Evolutionary conservation across 2,329 filamentous ascomycete genomes (phyloP), one percentile per base, ranked within the genome.

Genomic region (Coniochaeta sp.): DNA sequence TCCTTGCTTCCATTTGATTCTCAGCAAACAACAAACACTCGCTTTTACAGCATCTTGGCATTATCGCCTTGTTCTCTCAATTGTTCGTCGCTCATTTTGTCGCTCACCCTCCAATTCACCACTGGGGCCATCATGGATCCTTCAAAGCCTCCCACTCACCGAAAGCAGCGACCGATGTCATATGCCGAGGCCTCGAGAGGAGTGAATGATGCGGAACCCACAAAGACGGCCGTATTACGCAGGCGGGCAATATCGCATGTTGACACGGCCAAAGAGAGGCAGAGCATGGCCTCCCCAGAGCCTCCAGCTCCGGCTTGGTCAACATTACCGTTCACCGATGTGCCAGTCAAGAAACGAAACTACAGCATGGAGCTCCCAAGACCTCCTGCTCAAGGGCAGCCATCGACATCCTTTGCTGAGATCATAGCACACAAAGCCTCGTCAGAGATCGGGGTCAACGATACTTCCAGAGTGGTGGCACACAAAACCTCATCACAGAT

Each of bases 171-270:
- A 28, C 28, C 28, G 30, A 34, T 32, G 22, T 58, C 57, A 47
- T 58, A 58, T 22, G 57, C 57, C 2, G 42, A 58, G 4, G 57
- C 57, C 19, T 47, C 42, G 2, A 22, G n/a, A 14, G 19, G 57
- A 28, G 57, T 28, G 8, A 10, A 30, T n/a, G 54, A 38, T 7
- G 10, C 12, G 28, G 30, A 36, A 16, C 5, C 44, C n/a, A 28
- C 19, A 28, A 36, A 55, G 34, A n/a, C 40, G 16, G 14, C 50
- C 16, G 47, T 28, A n/a, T 17, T 19, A 9, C 42, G 47, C 47
- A 52, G 47, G 7, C 4, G 24, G 3, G 19, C 28, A 17, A 30
- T 42, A n/a, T 62, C 61, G 40, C 60, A 62, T 54, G 61, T 59
- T 9, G 55, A 62, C 38, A 50, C 47, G 19, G 10, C 50, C 12